phyloP scores from a whole-genome alignment of 176 grass and related monocot genomes.

The Carex pumila region DNA sequence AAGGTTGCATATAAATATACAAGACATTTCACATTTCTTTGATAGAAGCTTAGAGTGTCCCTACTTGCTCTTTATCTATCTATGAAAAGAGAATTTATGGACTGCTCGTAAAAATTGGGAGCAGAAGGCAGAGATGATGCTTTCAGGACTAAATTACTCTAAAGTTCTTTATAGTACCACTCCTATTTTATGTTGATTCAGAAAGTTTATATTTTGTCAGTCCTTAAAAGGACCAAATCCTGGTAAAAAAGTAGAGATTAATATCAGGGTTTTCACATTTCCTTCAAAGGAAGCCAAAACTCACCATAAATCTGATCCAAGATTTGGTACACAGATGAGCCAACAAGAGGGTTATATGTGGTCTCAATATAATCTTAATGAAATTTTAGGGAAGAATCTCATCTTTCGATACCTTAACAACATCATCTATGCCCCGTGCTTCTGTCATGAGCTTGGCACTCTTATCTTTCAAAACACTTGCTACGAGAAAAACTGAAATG shows the following conservation, averaged over 20 bases:
- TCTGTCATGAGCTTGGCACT: constrained; percentile 79
- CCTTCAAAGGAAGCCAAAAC: neutral
- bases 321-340: neutral
- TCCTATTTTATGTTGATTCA: too few species aligned
- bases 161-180: too few species aligned
- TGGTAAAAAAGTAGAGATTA: neutral
- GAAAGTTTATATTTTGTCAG: too few species aligned
- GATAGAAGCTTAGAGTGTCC: neutral
- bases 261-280: neutral
- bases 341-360: neutral
- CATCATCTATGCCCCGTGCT: constrained; percentile 91
- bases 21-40: neutral
- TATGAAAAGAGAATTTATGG: neutral
- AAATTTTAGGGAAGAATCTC: neutral
- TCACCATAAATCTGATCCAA: neutral
- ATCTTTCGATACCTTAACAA: constrained; percentile 55
- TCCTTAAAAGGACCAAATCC: neutral
- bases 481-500: constrained; percentile 98
- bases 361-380: too few species aligned
- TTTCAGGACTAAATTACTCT: too few species aligned
- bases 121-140: neutral
- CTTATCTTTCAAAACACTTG: constrained; percentile 97
- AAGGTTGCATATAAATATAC: neutral
- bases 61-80: neutral
- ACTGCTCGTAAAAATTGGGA: neutral